Evolutionary conservation across 2,329 filamentous ascomycete species (phyloP).

Genomic region (Talaromyces rugulosus): DNA sequence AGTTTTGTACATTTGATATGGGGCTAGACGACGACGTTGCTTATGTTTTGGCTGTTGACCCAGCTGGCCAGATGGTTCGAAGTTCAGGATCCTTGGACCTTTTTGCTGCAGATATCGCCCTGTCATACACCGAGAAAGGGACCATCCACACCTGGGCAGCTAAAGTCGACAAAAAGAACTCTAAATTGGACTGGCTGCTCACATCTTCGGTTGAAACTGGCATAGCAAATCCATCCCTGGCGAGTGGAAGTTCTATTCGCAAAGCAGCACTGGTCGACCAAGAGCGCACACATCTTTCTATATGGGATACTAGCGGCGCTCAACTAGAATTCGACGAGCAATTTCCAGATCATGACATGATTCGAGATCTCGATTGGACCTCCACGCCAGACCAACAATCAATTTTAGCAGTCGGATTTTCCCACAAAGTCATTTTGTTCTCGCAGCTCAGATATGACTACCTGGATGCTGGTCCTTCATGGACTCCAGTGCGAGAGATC

Average conservation of each 20-base stretch:
- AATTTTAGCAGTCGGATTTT: constrained; percentile 87
- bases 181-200: constrained; percentile 71
- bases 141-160: constrained; percentile 82
- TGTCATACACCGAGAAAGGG: constrained; percentile 75
- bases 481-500: constrained; percentile 80
- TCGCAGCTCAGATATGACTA: constrained; percentile 91
- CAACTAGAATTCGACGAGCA: constrained; percentile 76
- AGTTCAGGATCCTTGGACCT: constrained; percentile 77
- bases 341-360: constrained; percentile 67
- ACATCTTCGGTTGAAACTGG: constrained; percentile 80
- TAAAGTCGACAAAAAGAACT: constrained; percentile 58
- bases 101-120: constrained; percentile 79
- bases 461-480: constrained; percentile 80
- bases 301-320: constrained; percentile 82
- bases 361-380: constrained; percentile 89
- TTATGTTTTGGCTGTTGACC: constrained; percentile 75
- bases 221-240: constrained; percentile 66
- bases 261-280: constrained; percentile 81
- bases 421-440: constrained; percentile 75
- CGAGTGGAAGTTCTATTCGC: constrained; percentile 79
- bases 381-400: constrained; percentile 85
- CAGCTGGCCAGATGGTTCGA: constrained; percentile 68
- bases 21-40: constrained; percentile 50
- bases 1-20: constrained; percentile 70
- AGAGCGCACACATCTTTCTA: constrained; percentile 69